Conservation (phyloP, 2,329 filamentous ascomycete species). For the Fusarium neocosmosporiellum region DNA sequence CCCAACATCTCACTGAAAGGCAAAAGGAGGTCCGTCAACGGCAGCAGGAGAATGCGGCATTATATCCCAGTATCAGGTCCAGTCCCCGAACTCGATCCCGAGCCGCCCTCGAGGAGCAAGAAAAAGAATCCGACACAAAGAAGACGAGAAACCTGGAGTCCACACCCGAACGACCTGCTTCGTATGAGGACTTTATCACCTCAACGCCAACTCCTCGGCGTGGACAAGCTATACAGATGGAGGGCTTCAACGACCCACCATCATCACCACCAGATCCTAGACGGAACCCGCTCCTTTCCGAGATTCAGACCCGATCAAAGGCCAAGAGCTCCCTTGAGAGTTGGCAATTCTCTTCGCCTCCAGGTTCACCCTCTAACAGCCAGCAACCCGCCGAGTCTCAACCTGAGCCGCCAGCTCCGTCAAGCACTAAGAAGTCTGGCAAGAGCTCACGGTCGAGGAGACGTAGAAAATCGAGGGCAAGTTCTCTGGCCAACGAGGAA, state of each 20-base stretch:
- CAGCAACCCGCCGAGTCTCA: slow-evolving; percentile 39
- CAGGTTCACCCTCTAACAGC: slow-evolving; percentile 59
- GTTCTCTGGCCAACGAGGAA: slow-evolving; percentile 30
- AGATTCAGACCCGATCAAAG: slow-evolving; percentile 63
- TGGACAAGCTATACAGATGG: slow-evolving; percentile 61
- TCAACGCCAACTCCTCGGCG: slow-evolving; percentile 71
- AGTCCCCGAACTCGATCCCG: slow-evolving; percentile 51
- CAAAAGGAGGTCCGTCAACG: slow-evolving; percentile 82
- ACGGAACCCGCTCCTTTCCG: slow-evolving; percentile 62
- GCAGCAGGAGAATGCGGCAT: slow-evolving; percentile 72
- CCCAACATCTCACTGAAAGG: slow-evolving; percentile 80
- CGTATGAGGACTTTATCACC: slow-evolving; percentile 64
- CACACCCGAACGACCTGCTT: slow-evolving; percentile 58
- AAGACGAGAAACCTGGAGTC: slow-evolving; percentile 48
- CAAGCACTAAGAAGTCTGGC: background rate
- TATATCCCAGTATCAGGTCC: slow-evolving; percentile 76
- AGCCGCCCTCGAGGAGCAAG: slow-evolving; percentile 27
- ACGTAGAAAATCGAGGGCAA: slow-evolving; percentile 29
- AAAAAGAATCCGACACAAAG: slow-evolving; percentile 13
- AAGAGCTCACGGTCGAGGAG: slow-evolving; percentile 24
- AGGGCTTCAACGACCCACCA: slow-evolving; percentile 64
- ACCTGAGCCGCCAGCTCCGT: slow-evolving; percentile 14
- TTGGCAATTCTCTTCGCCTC: slow-evolving; percentile 70
- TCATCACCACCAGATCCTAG: slow-evolving; percentile 69
- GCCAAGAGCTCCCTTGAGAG: slow-evolving; percentile 48